A percentile compares a stretch with the other conserved stretches of the same genome.
These are phyloP conservation scores for Aspergillus panamensis DNA, from an alignment of 495 filamentous ascomycete genomes.

Conservation along the genomic window DNA sequence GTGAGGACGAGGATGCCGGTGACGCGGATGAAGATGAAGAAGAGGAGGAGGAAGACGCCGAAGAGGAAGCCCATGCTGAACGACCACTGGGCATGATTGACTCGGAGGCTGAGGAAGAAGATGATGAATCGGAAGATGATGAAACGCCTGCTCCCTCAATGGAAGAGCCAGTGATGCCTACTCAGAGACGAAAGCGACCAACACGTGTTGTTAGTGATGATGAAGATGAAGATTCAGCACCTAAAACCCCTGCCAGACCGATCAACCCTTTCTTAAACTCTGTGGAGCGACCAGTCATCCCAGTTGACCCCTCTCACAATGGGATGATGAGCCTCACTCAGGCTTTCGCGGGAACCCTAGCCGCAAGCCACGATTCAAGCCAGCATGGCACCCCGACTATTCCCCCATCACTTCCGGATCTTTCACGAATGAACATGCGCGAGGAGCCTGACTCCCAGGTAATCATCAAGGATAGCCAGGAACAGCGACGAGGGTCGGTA, in stretches of 20 bases:
- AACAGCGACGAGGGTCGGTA: constrained; percentile 26
- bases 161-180: constrained; percentile 26
- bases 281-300: constrained; percentile 47
- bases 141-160: constrained; percentile 26
- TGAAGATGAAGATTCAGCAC: constrained; percentile 46
- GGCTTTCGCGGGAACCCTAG: constrained; percentile 90
- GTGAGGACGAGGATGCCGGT: constrained; percentile 53
- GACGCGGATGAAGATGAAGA: constrained; percentile 44
- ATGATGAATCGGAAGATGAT: constrained; percentile 37
- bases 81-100: constrained; percentile 34
- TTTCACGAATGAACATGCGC: constrained; percentile 42
- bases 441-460: constrained; percentile 50
- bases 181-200: constrained; percentile 35
- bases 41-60: constrained; percentile 43
- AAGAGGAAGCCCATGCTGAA: constrained; percentile 46
- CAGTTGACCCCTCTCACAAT: constrained; percentile 49
- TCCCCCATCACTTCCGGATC: constrained; percentile 48
- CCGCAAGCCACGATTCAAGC: constrained; percentile 48
- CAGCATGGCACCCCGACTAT: constrained; percentile 47
- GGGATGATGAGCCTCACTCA: constrained; percentile 78
- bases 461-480: constrained; percentile 65
- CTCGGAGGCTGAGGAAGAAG: constrained; percentile 27
- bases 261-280: constrained; percentile 27
- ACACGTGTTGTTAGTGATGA: constrained; percentile 49
- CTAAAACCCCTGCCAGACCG: constrained; percentile 35